Evolutionary conservation across 768 basidiomycete species (phyloP).

Genomic region (Pholiota conissans): DNA sequence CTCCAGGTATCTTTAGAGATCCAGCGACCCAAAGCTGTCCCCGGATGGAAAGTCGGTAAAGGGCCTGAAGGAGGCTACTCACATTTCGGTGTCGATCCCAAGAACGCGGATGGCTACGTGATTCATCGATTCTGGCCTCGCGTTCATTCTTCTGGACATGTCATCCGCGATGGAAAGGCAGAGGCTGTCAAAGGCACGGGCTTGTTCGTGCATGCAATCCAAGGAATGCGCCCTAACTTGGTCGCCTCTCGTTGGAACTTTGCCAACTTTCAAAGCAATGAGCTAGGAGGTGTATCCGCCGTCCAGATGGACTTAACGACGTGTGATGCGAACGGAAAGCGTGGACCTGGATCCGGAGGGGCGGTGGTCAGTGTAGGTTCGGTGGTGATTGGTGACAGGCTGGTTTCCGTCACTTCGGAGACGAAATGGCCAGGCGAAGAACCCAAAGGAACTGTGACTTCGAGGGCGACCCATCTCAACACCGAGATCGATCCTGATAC

Average conservation of each 20-base stretch:
- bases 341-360: constrained; percentile 78
- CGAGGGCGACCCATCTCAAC: constrained; percentile 65
- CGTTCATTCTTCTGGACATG: constrained; percentile 57
- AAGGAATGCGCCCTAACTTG: constrained; percentile 96
- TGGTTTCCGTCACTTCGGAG: constrained; percentile 77
- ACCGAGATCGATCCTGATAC: constrained; percentile 73
- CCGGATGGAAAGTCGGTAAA: constrained; percentile 90
- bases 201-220: constrained; percentile 94
- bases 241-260: constrained; percentile 97
- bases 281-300: constrained; percentile 76
- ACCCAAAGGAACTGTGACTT: constrained; percentile 49
- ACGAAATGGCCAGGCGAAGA: constrained; percentile 73
- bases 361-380: constrained; percentile 86
- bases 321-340: constrained; percentile 71
- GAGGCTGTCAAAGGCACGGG: constrained; percentile 60
- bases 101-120: constrained; percentile 80
- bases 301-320: constrained; percentile 98
- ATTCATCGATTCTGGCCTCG: constrained; percentile 92
- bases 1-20: constrained; percentile 80
- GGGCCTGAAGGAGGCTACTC: constrained; percentile 88
- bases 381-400: constrained; percentile 77
- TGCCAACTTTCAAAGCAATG: constrained; percentile 80
- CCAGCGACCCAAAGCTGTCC: constrained; percentile 62
- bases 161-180: constrained; percentile 68
- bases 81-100: constrained; percentile 74